phyloP scores from a whole-genome alignment of 2,329 filamentous ascomycete species.

The Ophiostoma sp. region DNA sequence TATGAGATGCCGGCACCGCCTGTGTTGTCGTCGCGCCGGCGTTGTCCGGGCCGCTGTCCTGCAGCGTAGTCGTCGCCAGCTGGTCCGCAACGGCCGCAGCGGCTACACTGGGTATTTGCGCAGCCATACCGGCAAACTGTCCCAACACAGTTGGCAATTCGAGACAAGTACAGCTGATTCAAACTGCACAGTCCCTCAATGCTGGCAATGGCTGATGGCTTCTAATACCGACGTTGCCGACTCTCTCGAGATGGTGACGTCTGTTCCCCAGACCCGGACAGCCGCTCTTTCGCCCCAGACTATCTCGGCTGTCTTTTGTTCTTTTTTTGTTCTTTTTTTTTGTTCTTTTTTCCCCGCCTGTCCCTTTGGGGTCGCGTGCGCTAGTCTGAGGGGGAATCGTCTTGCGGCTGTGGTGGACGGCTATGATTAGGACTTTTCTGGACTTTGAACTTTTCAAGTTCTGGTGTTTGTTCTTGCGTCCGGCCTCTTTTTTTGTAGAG shows the following conservation, averaged over 20 bases:
- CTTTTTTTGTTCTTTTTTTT: background rate
- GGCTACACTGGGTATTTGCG: background rate
- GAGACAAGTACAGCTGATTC: background rate
- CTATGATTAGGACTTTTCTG: background rate
- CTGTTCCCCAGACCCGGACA: constrained; percentile 1
- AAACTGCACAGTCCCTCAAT: background rate
- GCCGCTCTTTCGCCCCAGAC: background rate
- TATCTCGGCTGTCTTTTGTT: background rate
- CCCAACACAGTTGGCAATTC: background rate
- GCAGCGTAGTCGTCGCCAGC: background rate
- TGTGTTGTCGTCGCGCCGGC: background rate
- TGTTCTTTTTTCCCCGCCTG: background rate
- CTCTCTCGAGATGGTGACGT: background rate
- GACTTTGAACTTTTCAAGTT: background rate
- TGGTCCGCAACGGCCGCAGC: background rate
- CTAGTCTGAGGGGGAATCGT: constrained; percentile 15
- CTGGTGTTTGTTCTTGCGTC: background rate
- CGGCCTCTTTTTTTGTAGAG: background rate
- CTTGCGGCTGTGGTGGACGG: background rate
- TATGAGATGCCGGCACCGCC: background rate
- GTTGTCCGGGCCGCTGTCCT: background rate
- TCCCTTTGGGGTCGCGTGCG: constrained; percentile 19
- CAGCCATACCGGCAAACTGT: background rate
- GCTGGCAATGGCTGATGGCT: background rate
- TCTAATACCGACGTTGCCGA: constrained; percentile 9